Conservation (phyloP, 2,329 filamentous ascomycete species). For the Paracoccidioides lutzii region DNA sequence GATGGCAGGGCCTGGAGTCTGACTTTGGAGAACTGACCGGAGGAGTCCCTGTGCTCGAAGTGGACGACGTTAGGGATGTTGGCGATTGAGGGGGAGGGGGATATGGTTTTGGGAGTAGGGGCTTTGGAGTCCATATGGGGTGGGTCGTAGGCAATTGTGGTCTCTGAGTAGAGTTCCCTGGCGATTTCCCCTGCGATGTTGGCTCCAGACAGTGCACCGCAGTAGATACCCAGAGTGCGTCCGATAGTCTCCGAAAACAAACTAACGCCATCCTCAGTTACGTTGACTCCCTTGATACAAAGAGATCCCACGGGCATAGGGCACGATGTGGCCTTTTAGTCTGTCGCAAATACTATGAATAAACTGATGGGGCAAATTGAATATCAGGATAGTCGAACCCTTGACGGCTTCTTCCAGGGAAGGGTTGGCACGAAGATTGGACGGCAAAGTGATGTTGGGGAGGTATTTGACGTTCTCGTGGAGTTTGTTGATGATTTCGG, state of each 20-base stretch:
- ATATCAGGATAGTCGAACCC: constrained; percentile 77
- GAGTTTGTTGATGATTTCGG: constrained; percentile 72
- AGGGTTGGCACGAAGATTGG: constrained; percentile 45
- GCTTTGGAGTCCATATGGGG: constrained; percentile 74
- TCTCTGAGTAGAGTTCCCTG: constrained; percentile 91
- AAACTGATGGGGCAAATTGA: constrained; percentile 87
- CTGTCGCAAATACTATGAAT: constrained; percentile 76
- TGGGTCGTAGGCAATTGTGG: constrained; percentile 90
- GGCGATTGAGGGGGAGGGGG: constrained; percentile 39
- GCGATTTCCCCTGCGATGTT: constrained; percentile 96
- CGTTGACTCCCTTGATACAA: constrained; percentile 98
- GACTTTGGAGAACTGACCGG: constrained; percentile 53
- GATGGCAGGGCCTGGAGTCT: constrained; percentile 62
- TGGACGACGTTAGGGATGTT: constrained; percentile 30
- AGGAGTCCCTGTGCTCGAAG: constrained; percentile 55
- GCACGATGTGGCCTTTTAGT: constrained; percentile 76
- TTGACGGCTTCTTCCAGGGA: constrained; percentile 56
- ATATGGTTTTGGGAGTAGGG: constrained; percentile 46
- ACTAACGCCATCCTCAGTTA: constrained; percentile 70
- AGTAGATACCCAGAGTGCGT: constrained; percentile 84
- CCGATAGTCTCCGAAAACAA: constrained; percentile 95
- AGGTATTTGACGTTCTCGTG: constrained; percentile 99
- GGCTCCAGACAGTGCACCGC: constrained; percentile 84
- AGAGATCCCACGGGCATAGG: constrained; percentile 83
- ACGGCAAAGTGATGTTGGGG: constrained; percentile 68